Conservation (phyloP, 768 basidiomycete species). For the Zangia roseola region DNA sequence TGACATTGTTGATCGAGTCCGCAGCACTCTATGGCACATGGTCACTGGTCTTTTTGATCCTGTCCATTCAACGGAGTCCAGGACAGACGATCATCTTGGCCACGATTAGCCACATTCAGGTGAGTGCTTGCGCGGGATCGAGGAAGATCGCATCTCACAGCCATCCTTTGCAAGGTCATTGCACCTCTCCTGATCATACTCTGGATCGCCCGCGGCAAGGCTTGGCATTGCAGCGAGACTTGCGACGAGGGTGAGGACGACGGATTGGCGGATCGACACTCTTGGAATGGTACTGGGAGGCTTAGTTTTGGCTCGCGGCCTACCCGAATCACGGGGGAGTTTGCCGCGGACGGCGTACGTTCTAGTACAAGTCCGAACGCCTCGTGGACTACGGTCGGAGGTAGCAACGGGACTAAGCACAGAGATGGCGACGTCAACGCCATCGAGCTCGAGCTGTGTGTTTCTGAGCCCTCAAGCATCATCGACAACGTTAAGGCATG, state of each 20-base stretch:
- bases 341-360: neutral
- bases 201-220: conserved; percentile 20
- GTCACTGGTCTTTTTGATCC: conserved; percentile 23
- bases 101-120: conserved; percentile 25
- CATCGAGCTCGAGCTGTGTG: conserved; percentile 13
- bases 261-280: neutral
- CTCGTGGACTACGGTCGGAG: conserved; percentile 14
- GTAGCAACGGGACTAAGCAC: neutral
- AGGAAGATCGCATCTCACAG: neutral
- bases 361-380: neutral
- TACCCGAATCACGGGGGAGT: neutral
- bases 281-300: neutral
- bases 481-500: conserved; percentile 3
- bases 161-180: conserved; percentile 14
- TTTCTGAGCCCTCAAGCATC: conserved; percentile 3
- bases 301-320: conserved; percentile 12
- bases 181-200: conserved; percentile 27
- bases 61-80: conserved; percentile 14
- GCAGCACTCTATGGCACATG: conserved; percentile 24
- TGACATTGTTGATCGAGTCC: conserved; percentile 23
- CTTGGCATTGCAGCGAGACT: conserved; percentile 10
- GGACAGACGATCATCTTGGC: conserved; percentile 21
- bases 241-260: neutral
- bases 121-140: neutral
- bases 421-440: neutral